Evolutionary conservation across 2,329 filamentous ascomycete genomes (phyloP).

Genomic region (Aspergillus flavus): DNA sequence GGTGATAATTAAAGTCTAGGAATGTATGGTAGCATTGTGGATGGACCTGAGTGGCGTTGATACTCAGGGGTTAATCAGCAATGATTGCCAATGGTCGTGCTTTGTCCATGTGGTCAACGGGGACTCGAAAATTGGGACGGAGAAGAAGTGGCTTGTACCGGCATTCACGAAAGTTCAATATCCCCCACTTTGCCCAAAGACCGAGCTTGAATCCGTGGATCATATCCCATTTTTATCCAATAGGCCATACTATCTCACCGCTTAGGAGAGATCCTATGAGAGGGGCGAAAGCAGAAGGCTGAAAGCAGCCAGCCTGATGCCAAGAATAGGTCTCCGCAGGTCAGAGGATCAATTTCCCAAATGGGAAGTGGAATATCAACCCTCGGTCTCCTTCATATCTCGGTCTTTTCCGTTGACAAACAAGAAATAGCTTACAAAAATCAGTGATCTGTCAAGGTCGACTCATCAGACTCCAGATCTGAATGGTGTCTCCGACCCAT

Average conservation of each 20-base stretch:
- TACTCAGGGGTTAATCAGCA: neutral
- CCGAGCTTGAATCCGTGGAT: neutral
- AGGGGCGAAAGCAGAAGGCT: neutral
- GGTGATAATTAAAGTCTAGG: neutral
- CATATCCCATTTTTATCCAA: neutral
- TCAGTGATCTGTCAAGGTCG: neutral
- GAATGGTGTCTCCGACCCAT: neutral
- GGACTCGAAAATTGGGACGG: neutral
- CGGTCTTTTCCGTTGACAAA: neutral
- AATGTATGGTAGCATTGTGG: neutral
- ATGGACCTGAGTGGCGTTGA: neutral
- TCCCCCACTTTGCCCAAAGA: neutral
- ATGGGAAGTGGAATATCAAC: neutral
- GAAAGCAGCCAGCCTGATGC: neutral
- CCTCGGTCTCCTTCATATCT: neutral
- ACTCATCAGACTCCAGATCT: neutral
- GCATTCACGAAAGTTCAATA: neutral
- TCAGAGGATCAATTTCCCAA: conserved; percentile 3
- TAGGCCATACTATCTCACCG: neutral
- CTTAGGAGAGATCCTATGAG: neutral
- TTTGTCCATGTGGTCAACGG: neutral
- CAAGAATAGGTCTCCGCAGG: neutral
- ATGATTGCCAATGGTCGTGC: neutral
- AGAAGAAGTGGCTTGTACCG: neutral
- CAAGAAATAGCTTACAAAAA: neutral